phyloP scores from a whole-genome alignment of 129 eudicot genomes.

The Logfia minima region DNA sequence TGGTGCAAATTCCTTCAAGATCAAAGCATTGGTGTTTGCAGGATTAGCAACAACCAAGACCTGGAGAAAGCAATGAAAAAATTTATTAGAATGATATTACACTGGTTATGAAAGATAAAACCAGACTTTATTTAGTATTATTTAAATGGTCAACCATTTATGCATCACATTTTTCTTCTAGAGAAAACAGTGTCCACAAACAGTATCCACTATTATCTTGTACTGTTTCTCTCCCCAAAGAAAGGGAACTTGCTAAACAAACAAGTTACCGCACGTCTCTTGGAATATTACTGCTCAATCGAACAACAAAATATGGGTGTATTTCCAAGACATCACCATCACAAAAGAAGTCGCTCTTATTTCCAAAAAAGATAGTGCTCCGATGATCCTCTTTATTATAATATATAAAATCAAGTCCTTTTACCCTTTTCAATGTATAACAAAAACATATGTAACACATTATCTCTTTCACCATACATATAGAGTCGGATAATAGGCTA shows the following conservation, averaged over 20 bases:
- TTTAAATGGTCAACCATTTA: not conserved
- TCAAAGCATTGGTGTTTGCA: slow-evolving; percentile 97
- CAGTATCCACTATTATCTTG: not conserved
- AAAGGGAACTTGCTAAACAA: not conserved
- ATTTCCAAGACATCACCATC: not conserved
- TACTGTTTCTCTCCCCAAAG: not conserved
- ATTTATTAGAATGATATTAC: slow-evolving; percentile 1
- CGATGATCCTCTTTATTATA: no score
- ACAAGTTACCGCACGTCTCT: not conserved
- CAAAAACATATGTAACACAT: no score
- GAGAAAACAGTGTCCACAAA: not conserved
- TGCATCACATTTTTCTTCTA: not conserved
- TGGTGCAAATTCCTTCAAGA: slow-evolving; percentile 96
- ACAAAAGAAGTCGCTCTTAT: no score
- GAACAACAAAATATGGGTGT: not conserved
- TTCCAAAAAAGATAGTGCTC: no score
- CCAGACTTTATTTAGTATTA: not conserved
- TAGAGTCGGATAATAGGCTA: no score
- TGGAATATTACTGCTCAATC: not conserved
- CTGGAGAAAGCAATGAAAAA: slow-evolving; percentile 37
- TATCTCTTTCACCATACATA: no score
- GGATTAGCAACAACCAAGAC: slow-evolving; percentile 99
- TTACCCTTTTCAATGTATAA: no score
- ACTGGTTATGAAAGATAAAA: not conserved
- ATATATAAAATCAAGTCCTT: no score